These are phyloP conservation scores for Coemansia sp. DNA, from an alignment of 192 early-diverging fungal species.

Conservation along the genomic window DNA sequence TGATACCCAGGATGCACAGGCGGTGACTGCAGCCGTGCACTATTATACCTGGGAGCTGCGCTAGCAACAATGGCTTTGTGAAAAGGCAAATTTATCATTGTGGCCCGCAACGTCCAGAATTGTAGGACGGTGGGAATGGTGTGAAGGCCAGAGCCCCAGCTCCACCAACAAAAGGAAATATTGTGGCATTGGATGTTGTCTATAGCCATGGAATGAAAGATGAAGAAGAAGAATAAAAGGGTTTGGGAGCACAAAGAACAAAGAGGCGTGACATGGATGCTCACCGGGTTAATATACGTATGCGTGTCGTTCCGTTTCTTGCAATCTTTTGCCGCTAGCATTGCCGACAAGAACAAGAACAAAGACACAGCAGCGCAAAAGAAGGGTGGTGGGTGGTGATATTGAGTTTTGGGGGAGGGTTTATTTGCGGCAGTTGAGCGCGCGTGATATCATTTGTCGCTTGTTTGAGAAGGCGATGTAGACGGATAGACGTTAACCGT, in stretches of 20 bases:
- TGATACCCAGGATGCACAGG: background rate
- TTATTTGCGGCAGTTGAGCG: background rate
- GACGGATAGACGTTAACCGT: too few relatives aligned
- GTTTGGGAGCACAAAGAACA: background rate
- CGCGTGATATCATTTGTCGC: background rate
- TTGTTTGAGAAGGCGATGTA: background rate
- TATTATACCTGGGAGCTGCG: constrained; percentile 1
- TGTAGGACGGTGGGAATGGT: too few relatives aligned
- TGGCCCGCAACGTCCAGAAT: background rate
- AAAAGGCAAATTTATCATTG: background rate
- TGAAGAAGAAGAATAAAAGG: background rate
- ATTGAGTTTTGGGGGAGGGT: too few relatives aligned
- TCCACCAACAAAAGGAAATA: background rate
- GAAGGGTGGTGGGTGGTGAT: too few relatives aligned
- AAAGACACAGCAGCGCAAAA: background rate
- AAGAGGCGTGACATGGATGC: constrained; percentile 5
- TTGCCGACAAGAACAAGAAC: constrained; percentile 10
- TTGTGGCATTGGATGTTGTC: background rate
- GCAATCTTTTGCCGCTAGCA: constrained; percentile 1
- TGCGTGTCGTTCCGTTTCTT: constrained; percentile 5
- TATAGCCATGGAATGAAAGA: background rate
- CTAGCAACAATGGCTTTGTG: background rate
- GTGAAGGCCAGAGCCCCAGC: too few relatives aligned
- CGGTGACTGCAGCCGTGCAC: constrained; percentile 3
- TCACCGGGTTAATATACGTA: constrained; percentile 5